Conservation (phyloP, 108 stramenopile species). For the Phaeodactylum tricornutum region DNA sequence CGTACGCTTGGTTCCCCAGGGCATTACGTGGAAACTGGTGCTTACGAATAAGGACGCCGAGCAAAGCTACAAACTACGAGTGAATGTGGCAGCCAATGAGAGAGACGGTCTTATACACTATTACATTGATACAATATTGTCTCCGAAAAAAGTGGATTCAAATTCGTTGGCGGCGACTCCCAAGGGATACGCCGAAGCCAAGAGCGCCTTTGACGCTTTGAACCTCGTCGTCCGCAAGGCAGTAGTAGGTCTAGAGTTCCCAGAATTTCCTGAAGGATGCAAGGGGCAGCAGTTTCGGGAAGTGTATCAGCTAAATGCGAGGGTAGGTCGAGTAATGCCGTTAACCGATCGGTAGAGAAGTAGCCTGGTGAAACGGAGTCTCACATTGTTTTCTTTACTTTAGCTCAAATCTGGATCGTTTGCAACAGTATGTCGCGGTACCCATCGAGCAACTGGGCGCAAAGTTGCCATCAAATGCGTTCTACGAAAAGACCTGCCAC, state of each 20-base stretch:
- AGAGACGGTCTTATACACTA: conserved; percentile 16
- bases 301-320: conserved; percentile 83
- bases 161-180: conserved; percentile 19
- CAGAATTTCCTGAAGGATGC: conserved; percentile 76
- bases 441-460: conserved; percentile 75
- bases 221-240: conserved; percentile 49
- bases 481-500: conserved; percentile 61
- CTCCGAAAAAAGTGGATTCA: conserved; percentile 17
- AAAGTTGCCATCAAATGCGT: conserved; percentile 84
- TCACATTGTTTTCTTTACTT: neutral
- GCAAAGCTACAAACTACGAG: conserved; percentile 20
- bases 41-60: conserved; percentile 24
- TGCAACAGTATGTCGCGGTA: conserved; percentile 79
- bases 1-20: conserved; percentile 31
- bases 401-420: conserved; percentile 86
- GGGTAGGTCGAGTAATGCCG: conserved; percentile 41
- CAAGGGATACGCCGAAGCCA: conserved; percentile 26
- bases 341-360: neutral
- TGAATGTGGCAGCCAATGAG: conserved; percentile 17
- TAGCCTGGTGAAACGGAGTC: neutral
- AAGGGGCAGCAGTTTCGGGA: conserved; percentile 73
- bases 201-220: conserved; percentile 35
- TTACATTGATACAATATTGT: conserved; percentile 28
- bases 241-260: conserved; percentile 70
- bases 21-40: conserved; percentile 36